Conservation (phyloP, 495 filamentous ascomycete genomes). For the Parathielavia appendiculata region DNA sequence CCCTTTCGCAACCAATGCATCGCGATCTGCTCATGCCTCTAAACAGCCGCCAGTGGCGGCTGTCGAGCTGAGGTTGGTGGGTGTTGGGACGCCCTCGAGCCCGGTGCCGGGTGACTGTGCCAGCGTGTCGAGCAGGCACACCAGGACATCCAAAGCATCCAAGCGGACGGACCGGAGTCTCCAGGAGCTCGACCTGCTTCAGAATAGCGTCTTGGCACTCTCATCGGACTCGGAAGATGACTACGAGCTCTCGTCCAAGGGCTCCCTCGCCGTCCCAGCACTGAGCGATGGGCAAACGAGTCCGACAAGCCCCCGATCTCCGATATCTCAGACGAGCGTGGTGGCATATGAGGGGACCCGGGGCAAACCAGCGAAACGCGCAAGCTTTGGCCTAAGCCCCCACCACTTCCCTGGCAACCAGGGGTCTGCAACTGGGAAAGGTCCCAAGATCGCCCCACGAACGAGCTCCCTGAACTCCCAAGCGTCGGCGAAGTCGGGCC, state of each 20-base stretch:
- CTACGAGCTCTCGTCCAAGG: slow-evolving; percentile 26
- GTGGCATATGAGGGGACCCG: slow-evolving; percentile 17
- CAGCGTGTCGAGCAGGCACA: slow-evolving; percentile 48
- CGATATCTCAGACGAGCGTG: slow-evolving; percentile 20
- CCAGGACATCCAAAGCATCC: slow-evolving; percentile 46
- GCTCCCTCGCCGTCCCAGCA: slow-evolving; percentile 23
- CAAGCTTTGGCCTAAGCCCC: slow-evolving; percentile 23
- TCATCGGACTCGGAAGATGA: slow-evolving; percentile 48
- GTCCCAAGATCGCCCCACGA: slow-evolving; percentile 18
- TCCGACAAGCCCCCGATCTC: slow-evolving; percentile 29
- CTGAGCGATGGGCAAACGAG: slow-evolving; percentile 29
- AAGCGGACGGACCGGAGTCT: slow-evolving; percentile 40
- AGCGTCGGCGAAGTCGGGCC: slow-evolving; percentile 7
- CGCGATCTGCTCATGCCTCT: slow-evolving; percentile 10
- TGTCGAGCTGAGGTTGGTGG: slow-evolving; percentile 12
- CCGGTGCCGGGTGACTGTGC: slow-evolving; percentile 35
- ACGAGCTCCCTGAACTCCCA: slow-evolving; percentile 22
- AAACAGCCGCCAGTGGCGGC: slow-evolving; percentile 16
- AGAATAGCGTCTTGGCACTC: slow-evolving; percentile 45
- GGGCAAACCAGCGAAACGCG: slow-evolving; percentile 22
- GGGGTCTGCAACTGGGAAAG: background rate
- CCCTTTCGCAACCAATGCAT: slow-evolving; percentile 15
- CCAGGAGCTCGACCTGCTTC: slow-evolving; percentile 41
- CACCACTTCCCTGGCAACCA: slow-evolving; percentile 25
- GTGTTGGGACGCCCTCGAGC: slow-evolving; percentile 18